Base-by-base conservation (phyloP, 2,329 filamentous ascomycete species). In the Ophiognomonia clavigignenti-juglandacearum region DNA sequence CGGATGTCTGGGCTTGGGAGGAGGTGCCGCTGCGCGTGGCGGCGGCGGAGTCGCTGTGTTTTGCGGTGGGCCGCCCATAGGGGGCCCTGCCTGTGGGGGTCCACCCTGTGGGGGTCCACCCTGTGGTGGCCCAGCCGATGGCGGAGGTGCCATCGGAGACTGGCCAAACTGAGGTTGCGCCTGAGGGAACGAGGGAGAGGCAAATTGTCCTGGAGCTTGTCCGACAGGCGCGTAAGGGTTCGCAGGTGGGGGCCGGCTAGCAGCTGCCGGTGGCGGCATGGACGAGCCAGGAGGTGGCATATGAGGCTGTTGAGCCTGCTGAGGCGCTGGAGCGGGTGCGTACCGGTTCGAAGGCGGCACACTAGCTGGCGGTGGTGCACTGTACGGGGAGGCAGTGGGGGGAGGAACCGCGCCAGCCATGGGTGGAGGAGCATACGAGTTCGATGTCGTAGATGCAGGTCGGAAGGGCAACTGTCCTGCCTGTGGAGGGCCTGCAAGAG, bases 311-410 rank as follows among this genome's bases (percentile, higher is more conserved):
- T 65, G 70, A 44, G 70, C 61, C 52, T 69, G 69, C 59, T 83
- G 80, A 19, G 77, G 62, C 14, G 78, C 69, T 37, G 85, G 81
- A 43, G 78, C 73, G 11, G 86, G 86, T 13, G 87, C 83, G 63
- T 95, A 95, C 59, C 88, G 75, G 69, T 82, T 88, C 9, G 82
- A 77, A 6, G 85, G 80, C n/a, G 87, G 83, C 5, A 80, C 72
- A 16, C 74, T 77, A 24, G 83, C 71, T 7, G 88, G 87, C 6
- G 88, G 87, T 45, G 91, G 86, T 31, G 86, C 80, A 59, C 91
- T 89, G 66, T 96, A 96, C 6, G 91, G 91, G 22, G 91, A 96
- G 43, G 88, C 77, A 18, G 80, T 77, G 35, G 82, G 74, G 37
- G 78, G 78, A 38, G 43, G 24, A 4, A 14, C 59, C 56, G 40